A percentile compares a stretch with the other conserved stretches of the same genome.
These are phyloP conservation scores for Aspergillus unguis DNA, from an alignment of 2,329 filamentous ascomycete genomes.

Conservation along the genomic window DNA sequence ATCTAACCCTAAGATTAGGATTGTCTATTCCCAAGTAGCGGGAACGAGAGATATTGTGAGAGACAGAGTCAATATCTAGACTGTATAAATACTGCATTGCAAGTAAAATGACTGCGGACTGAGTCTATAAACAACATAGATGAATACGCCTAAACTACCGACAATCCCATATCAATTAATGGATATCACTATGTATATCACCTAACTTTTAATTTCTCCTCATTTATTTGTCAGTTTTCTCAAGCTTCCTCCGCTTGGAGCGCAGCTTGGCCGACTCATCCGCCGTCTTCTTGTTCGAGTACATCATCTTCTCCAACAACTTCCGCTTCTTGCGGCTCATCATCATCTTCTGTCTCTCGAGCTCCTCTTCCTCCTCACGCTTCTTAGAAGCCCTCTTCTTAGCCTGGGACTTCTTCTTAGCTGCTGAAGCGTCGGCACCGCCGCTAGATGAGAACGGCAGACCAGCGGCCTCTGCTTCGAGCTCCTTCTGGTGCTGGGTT, in stretches of 20 bases:
- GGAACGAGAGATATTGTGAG: too few species aligned
- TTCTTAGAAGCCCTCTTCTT: constrained; percentile 66
- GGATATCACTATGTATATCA: constrained; percentile 25
- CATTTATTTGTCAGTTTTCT: constrained; percentile 50
- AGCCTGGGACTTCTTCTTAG: constrained; percentile 67
- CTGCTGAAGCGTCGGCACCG: constrained; percentile 52
- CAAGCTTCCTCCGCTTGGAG: constrained; percentile 84
- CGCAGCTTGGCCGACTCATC: constrained; percentile 83
- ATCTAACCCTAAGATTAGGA: too few species aligned
- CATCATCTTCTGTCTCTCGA: constrained; percentile 96
- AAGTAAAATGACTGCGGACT: constrained; percentile 8
- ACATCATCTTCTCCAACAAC: constrained; percentile 95
- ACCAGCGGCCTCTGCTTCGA: constrained; percentile 87
- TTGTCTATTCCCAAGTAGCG: too few species aligned
- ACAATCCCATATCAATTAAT: constrained; percentile 19
- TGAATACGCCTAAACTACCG: constrained; percentile 18
- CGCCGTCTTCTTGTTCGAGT: constrained; percentile 90
- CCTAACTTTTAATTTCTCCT: constrained; percentile 21
- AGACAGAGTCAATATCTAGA: background rate
- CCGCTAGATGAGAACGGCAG: constrained; percentile 47
- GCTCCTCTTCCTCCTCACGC: constrained; percentile 72
- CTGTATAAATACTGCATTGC: constrained; percentile 6
- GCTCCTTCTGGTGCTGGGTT: constrained; percentile 76
- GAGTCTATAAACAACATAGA: constrained; percentile 9
- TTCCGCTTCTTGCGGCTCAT: constrained; percentile 97